Conservation (phyloP, 1,139 yeast species). For the Suhomyces terraborum region DNA sequence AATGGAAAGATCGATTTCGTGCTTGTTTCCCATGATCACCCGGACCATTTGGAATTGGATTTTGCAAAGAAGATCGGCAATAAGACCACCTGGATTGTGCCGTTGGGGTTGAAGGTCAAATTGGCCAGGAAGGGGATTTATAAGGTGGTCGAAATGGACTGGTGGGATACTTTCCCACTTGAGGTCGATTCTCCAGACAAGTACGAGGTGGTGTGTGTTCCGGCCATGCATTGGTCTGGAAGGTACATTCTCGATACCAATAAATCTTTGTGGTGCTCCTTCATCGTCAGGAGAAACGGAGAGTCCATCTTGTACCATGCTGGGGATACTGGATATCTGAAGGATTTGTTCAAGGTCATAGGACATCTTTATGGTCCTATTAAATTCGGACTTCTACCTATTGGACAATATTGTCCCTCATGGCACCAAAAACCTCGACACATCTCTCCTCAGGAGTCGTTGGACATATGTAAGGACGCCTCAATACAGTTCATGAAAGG, state of each 20-base stretch:
- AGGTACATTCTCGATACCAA: conserved; percentile 76
- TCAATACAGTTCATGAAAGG: conserved; percentile 70
- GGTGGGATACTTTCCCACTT: conserved; percentile 80
- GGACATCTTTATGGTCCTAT: conserved; percentile 65
- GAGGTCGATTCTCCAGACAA: conserved; percentile 44
- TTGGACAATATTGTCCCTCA: conserved; percentile 93
- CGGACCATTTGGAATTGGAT: conserved; percentile 82
- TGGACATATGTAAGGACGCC: conserved; percentile 65
- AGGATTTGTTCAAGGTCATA: conserved; percentile 67
- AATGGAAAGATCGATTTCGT: conserved; percentile 61
- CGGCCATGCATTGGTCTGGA: conserved; percentile 99
- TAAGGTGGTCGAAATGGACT: conserved; percentile 70
- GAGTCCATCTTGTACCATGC: conserved; percentile 82
- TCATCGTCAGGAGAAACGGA: conserved; percentile 63
- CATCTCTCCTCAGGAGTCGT: conserved; percentile 76
- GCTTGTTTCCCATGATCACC: conserved; percentile 90
- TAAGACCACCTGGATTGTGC: conserved; percentile 77
- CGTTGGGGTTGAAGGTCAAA: conserved; percentile 68
- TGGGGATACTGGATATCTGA: conserved; percentile 90
- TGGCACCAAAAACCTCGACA: conserved; percentile 95
- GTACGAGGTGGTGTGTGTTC: conserved; percentile 84
- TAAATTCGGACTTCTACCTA: conserved; percentile 74
- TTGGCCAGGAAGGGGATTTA: conserved; percentile 59
- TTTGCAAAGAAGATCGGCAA: conserved; percentile 62
- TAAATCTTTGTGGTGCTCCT: conserved; percentile 85